A percentile compares a stretch with the other conserved stretches of the same genome.
phyloP scores from a whole-genome alignment of 257 asterid species.

The Capsicum rhomboideum region DNA sequence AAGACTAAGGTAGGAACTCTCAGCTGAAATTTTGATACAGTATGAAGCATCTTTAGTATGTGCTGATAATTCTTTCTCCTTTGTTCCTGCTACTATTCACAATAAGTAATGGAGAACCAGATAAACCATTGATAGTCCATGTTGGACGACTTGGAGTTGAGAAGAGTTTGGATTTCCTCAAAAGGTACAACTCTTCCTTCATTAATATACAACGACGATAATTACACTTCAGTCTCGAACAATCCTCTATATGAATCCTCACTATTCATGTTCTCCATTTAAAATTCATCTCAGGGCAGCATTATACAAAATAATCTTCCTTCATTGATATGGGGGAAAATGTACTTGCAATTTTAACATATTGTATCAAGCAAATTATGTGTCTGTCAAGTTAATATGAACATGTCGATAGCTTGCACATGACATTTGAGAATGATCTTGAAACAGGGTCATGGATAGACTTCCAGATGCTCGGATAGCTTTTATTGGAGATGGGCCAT shows the following conservation, averaged over 20 bases:
- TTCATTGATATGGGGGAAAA: neutral
- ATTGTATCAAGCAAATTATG: neutral
- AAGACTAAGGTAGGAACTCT: constrained; percentile 45
- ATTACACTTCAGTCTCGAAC: neutral
- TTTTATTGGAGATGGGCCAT: constrained; percentile 89
- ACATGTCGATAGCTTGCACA: neutral
- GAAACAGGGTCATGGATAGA: constrained; percentile 82
- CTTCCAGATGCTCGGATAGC: constrained; percentile 89
- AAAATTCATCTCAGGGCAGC: neutral
- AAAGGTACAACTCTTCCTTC: constrained; percentile 36
- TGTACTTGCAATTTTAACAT: neutral
- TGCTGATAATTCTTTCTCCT: neutral
- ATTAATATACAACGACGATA: neutral
- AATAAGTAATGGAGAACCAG: constrained; percentile 76
- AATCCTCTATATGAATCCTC: neutral
- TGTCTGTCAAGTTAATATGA: neutral
- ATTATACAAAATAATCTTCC: neutral
- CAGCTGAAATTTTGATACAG: neutral
- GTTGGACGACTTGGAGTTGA: constrained; percentile 94
- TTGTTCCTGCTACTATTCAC: neutral
- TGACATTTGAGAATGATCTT: constrained; percentile 3
- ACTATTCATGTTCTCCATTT: neutral
- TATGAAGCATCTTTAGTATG: neutral
- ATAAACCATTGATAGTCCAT: constrained; percentile 80
- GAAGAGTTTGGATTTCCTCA: constrained; percentile 90